A percentile compares a stretch with the other conserved stretches of the same genome.
These are phyloP conservation scores for Lactifluus echinatus DNA, from an alignment of 768 basidiomycete genomes.

Conservation along the genomic window DNA sequence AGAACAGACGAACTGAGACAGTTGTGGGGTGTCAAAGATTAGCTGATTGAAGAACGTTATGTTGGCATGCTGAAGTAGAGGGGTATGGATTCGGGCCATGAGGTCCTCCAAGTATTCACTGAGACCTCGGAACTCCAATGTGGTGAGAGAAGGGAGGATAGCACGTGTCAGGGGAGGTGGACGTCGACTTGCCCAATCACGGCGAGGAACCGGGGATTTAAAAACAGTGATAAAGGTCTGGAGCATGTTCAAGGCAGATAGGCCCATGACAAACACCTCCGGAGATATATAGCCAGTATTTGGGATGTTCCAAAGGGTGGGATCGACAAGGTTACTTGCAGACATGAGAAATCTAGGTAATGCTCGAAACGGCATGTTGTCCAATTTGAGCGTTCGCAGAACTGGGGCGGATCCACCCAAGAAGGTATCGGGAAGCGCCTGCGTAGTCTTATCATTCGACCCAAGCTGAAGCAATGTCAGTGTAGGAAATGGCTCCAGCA, in stretches of 20 bases:
- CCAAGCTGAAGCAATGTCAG: too few relatives aligned
- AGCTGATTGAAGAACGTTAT: background rate
- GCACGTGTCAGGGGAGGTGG: background rate
- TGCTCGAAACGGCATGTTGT: background rate
- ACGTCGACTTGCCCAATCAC: too few relatives aligned
- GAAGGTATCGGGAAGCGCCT: too few relatives aligned
- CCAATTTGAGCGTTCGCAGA: background rate
- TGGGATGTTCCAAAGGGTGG: background rate
- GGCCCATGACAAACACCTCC: background rate
- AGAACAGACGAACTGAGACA: background rate
- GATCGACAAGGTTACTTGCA: background rate
- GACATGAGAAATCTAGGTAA: background rate
- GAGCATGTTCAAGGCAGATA: background rate
- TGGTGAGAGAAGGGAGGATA: background rate
- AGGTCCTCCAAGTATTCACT: background rate
- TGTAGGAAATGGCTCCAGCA: too few relatives aligned
- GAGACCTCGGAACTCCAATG: background rate
- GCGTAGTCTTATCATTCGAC: too few relatives aligned
- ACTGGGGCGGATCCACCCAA: background rate
- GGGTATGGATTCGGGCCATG: background rate
- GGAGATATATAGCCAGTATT: background rate
- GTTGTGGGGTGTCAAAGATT: background rate
- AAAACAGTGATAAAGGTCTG: background rate
- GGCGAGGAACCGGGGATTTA: background rate
- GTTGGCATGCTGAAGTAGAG: background rate